Evolutionary conservation across 176 grass and related monocot genomes (phyloP), one percentile per base, ranked within the genome.

Genomic region (Secale cereale): DNA sequence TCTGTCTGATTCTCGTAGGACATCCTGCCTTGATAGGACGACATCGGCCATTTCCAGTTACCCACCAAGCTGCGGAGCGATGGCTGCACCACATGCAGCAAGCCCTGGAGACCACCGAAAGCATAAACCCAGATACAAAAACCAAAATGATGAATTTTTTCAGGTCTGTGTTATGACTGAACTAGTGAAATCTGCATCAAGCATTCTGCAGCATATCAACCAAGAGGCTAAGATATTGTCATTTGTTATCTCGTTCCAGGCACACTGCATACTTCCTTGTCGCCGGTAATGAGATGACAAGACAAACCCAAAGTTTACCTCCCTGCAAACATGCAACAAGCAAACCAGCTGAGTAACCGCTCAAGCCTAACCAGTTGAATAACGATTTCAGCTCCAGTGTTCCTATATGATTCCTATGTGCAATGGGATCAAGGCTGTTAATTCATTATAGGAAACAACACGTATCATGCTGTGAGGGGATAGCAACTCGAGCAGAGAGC

Each of bases 81-180:
- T 99, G 97, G 97, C 31, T 99, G 12, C 82, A 96, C 62, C 97
- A 99, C 79, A 99, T 99, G 97, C 88, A 94, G 77, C 94, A 92
- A 78, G 94, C 93, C 30, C 63, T 99, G 75, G 82, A 96, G 59
- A 50, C 87, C 59, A 92, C 90, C 23, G 74, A 81, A 39, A 92
- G 91, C 57, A 99, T 99, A 59, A 80, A 94, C 17, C 82, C 88
- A 23, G 97, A 86, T 80, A 85, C 86, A 32, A 96, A 94, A 88
- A 27, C 72, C 22, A 99, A 99, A 92, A 96, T 96, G 94, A 87
- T 94, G 90, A 87, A 96, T 74, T 96, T 96, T 41, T 99, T 96
- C 83, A 99, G 86, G 93, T 90, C 33, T 65, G 35, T 13, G 41
- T 43, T 63, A 25, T 26, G 19, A 68, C 10, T 68, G 13, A 54